Evolutionary conservation across 2,329 filamentous ascomycete genomes (phyloP).

Genomic region (Aspergillus udagawae): DNA sequence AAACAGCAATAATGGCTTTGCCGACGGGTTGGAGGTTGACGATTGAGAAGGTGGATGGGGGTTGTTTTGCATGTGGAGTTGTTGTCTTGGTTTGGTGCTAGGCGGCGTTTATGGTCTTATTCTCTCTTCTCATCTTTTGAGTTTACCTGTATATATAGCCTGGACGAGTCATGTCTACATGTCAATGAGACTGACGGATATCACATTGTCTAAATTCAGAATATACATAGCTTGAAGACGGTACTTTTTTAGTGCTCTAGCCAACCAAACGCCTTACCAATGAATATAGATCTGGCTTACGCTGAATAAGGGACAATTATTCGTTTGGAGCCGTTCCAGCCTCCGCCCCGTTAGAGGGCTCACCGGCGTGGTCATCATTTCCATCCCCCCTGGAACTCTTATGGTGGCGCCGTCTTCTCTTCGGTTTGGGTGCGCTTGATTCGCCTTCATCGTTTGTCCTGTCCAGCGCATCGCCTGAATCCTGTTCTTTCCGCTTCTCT

Average conservation of each 20-base stretch:
- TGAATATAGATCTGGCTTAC: slow-evolving; percentile 3
- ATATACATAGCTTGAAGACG: slow-evolving; percentile 1
- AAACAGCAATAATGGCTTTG: neutral
- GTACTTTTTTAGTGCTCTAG: slow-evolving; percentile 18
- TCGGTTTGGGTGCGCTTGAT: slow-evolving; percentile 26
- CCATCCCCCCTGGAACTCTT: slow-evolving; percentile 20
- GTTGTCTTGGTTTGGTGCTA: slow-evolving; percentile 12
- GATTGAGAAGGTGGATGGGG: neutral
- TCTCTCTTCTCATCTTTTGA: slow-evolving; percentile 4
- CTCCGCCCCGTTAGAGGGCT: slow-evolving; percentile 5
- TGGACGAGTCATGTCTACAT: neutral
- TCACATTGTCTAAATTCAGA: neutral
- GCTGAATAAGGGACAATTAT: neutral
- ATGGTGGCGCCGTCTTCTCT: slow-evolving; percentile 34
- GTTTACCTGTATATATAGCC: neutral
- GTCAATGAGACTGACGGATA: neutral
- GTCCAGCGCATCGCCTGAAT: slow-evolving; percentile 17
- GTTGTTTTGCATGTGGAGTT: neutral
- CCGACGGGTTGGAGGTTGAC: neutral
- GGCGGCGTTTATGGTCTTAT: slow-evolving; percentile 1
- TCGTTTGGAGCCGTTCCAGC: slow-evolving; percentile 14
- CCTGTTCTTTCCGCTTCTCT: slow-evolving; percentile 13
- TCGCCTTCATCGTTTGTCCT: slow-evolving; percentile 15
- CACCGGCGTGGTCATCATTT: slow-evolving; percentile 16
- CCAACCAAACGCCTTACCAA: slow-evolving; percentile 31